Conservation (phyloP, 768 basidiomycete genomes). For the Gloeophyllum trabeum region DNA sequence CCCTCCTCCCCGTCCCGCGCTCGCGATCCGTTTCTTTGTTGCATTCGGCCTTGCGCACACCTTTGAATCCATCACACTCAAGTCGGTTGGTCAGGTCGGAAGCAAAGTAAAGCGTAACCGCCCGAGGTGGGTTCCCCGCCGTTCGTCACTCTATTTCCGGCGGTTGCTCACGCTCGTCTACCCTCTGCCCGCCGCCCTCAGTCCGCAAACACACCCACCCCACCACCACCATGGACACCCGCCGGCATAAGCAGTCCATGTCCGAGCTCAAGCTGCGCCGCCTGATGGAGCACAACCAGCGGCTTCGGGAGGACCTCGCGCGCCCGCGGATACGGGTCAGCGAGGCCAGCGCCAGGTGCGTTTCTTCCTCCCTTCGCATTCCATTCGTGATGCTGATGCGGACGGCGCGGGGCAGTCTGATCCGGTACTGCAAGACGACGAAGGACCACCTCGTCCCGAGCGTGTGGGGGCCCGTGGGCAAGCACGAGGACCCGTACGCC, state of each 20-base stretch:
- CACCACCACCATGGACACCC: slow-evolving; percentile 28
- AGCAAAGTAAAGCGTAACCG: too few species aligned
- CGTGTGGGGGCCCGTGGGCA: slow-evolving; percentile 93
- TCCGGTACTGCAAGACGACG: slow-evolving; percentile 65
- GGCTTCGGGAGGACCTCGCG: slow-evolving; percentile 61
- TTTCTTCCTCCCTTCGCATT: slow-evolving; percentile 4
- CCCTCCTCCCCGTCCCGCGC: too few species aligned
- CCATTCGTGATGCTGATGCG: not conserved
- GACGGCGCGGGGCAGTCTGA: slow-evolving; percentile 34
- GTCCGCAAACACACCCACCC: not conserved
- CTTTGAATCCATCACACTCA: too few species aligned
- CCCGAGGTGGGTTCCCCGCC: too few species aligned
- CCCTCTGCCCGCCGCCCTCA: not conserved
- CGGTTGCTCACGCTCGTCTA: not conserved
- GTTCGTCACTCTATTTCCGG: too few species aligned
- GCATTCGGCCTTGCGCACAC: too few species aligned
- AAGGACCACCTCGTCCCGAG: slow-evolving; percentile 53
- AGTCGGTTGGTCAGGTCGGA: too few species aligned
- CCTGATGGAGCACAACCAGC: slow-evolving; percentile 63
- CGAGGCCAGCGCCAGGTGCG: slow-evolving; percentile 60
- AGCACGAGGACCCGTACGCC: slow-evolving; percentile 87
- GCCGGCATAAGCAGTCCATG: slow-evolving; percentile 57
- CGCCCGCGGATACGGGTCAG: slow-evolving; percentile 63
- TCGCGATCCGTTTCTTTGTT: too few species aligned
- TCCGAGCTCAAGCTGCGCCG: slow-evolving; percentile 76